These are phyloP conservation scores for Neurospora discreta DNA, from an alignment of 495 filamentous ascomycete species.

Conservation along the genomic window DNA sequence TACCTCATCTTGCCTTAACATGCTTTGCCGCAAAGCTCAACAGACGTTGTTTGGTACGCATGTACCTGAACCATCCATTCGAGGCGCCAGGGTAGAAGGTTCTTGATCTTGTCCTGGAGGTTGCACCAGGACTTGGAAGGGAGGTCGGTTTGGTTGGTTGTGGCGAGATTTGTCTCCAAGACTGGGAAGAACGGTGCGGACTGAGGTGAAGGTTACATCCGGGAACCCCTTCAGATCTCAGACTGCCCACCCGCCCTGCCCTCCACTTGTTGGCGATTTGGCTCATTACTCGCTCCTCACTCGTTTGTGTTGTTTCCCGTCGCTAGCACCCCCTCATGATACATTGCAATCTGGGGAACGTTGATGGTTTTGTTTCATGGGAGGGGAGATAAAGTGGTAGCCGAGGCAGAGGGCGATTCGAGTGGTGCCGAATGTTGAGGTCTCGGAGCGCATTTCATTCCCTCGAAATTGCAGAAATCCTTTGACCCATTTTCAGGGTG, in stretches of 20 bases:
- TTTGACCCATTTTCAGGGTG: neutral
- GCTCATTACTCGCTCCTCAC: neutral
- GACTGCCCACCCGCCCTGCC: neutral
- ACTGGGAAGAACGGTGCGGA: neutral
- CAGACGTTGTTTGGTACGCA: neutral
- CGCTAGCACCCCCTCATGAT: neutral
- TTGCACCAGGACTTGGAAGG: neutral
- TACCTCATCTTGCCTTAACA: neutral
- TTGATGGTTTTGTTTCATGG: neutral
- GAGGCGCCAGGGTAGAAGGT: neutral
- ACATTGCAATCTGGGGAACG: neutral
- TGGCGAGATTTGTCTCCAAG: neutral
- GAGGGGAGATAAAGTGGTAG: neutral
- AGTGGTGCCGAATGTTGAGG: neutral
- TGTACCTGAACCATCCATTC: neutral
- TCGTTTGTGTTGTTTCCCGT: neutral
- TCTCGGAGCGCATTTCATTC: neutral
- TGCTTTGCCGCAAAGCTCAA: neutral
- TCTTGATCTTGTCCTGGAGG: neutral
- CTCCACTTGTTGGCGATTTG: neutral
- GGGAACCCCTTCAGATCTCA: neutral
- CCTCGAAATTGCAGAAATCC: neutral
- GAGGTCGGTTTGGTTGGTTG: neutral
- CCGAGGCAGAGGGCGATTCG: neutral
- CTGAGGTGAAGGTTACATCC: neutral